These are phyloP conservation scores for Crithidia expoeki DNA, from an alignment of 208 protist species.

Conservation along the genomic window DNA sequence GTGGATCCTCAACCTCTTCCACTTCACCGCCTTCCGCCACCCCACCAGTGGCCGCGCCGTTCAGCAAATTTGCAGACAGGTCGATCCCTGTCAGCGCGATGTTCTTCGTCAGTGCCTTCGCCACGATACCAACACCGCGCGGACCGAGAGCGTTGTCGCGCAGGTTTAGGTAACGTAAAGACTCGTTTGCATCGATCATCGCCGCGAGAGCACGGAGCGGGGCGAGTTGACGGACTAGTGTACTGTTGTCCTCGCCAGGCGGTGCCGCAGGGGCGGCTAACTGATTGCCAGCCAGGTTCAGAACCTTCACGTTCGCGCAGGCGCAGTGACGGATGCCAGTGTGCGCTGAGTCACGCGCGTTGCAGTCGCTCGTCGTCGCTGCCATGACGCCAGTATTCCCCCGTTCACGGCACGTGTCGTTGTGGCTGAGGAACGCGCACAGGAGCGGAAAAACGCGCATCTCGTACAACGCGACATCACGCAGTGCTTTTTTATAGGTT, in stretches of 20 bases:
- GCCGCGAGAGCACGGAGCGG: constrained; percentile 61
- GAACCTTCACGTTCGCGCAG: constrained; percentile 38
- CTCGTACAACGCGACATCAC: constrained; percentile 60
- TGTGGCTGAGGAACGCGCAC: constrained; percentile 51
- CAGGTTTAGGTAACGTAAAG: constrained; percentile 80
- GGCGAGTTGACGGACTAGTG: constrained; percentile 36
- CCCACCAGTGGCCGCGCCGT: constrained; percentile 23
- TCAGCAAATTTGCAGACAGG: constrained; percentile 71
- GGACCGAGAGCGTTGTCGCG: constrained; percentile 73
- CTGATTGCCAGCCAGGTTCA: constrained; percentile 52
- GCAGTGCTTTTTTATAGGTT: constrained; percentile 58
- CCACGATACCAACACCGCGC: constrained; percentile 81
- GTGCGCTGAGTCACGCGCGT: too few relatives aligned
- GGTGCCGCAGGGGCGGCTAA: constrained; percentile 34
- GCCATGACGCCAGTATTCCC: not conserved
- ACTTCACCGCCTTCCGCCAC: constrained; percentile 3
- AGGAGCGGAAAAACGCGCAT: constrained; percentile 68
- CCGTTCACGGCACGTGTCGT: constrained; percentile 28
- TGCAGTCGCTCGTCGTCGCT: constrained; percentile 14
- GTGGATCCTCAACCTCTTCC: constrained; percentile 78
- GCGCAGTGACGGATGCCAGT: constrained; percentile 9
- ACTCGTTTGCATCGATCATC: constrained; percentile 79
- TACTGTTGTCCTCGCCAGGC: constrained; percentile 5
- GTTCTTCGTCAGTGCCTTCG: constrained; percentile 89
- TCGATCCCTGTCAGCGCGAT: constrained; percentile 72